These are phyloP conservation scores for Aureobasidium sp. DNA, from an alignment of 2,329 filamentous ascomycete species.

Conservation along the genomic window DNA sequence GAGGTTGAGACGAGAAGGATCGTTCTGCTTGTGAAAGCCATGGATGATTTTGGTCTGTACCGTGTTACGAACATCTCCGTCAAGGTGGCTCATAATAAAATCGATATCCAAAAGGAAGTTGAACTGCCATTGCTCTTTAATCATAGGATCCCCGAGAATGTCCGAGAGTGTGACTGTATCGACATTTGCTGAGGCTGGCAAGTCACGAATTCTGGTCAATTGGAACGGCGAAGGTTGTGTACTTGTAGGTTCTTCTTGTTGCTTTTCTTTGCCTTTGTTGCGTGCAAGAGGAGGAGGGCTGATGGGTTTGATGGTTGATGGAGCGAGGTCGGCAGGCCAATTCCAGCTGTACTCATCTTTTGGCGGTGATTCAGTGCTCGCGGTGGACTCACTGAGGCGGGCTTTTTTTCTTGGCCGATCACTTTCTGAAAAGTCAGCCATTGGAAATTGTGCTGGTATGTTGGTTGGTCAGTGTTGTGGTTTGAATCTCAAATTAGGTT, in stretches of 20 bases:
- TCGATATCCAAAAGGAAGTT: conserved; percentile 58
- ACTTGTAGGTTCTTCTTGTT: neutral
- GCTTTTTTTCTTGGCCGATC: neutral
- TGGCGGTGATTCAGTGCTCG: neutral
- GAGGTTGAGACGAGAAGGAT: conserved; percentile 47
- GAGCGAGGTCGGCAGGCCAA: neutral
- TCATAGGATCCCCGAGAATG: conserved; percentile 64
- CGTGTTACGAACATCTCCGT: conserved; percentile 43
- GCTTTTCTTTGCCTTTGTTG: neutral
- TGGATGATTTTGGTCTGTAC: conserved; percentile 52
- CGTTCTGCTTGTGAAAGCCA: conserved; percentile 60
- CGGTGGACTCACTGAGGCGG: neutral
- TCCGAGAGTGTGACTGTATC: conserved; percentile 59
- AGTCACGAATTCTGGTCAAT: conserved; percentile 59
- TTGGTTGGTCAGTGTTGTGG: neutral
- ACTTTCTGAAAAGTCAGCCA: neutral
- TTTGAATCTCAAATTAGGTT: neutral
- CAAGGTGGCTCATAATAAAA: conserved; percentile 52
- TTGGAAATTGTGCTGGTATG: neutral
- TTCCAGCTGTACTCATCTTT: neutral
- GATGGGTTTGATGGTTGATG: neutral
- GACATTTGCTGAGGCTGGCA: conserved; percentile 51
- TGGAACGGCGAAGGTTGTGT: conserved; percentile 53
- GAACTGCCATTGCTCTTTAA: conserved; percentile 63
- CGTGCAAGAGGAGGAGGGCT: neutral